Conservation (phyloP, 2,329 filamentous ascomycete species). For the Colletotrichum orchidophilum region DNA sequence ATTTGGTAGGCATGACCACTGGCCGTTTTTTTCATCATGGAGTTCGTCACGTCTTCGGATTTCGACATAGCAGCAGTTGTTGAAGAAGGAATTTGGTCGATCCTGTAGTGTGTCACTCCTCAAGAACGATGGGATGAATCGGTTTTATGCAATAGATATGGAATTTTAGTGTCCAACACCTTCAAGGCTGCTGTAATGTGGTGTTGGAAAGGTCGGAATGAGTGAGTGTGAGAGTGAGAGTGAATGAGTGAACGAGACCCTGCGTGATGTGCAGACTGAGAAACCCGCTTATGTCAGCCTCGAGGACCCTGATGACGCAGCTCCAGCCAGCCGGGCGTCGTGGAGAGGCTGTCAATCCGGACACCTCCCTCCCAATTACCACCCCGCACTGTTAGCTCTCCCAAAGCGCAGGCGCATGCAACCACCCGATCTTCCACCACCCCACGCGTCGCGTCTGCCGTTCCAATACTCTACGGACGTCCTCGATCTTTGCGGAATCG, state of each 20-base stretch:
- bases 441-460: not conserved
- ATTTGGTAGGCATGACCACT: slow-evolving; percentile 1
- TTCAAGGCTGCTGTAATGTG: too few species aligned
- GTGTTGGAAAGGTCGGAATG: too few species aligned
- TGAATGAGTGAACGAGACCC: too few species aligned
- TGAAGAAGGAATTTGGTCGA: too few species aligned
- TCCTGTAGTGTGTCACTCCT: too few species aligned
- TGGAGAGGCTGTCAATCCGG: not conserved
- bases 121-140: too few species aligned
- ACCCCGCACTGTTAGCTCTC: not conserved
- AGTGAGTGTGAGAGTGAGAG: not conserved
- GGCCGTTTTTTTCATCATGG: not conserved
- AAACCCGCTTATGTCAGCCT: not conserved
- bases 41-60: too few species aligned
- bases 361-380: not conserved
- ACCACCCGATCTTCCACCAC: not conserved
- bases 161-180: too few species aligned
- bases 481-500: not conserved
- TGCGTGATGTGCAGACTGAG: not conserved
- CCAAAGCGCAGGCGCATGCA: not conserved
- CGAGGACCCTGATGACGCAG: not conserved
- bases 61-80: too few species aligned
- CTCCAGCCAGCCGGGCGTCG: not conserved
- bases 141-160: too few species aligned
- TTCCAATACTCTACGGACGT: not conserved